Evolutionary conservation across 2,329 filamentous ascomycete species (phyloP).

Genomic region (Zalaria obscura): DNA sequence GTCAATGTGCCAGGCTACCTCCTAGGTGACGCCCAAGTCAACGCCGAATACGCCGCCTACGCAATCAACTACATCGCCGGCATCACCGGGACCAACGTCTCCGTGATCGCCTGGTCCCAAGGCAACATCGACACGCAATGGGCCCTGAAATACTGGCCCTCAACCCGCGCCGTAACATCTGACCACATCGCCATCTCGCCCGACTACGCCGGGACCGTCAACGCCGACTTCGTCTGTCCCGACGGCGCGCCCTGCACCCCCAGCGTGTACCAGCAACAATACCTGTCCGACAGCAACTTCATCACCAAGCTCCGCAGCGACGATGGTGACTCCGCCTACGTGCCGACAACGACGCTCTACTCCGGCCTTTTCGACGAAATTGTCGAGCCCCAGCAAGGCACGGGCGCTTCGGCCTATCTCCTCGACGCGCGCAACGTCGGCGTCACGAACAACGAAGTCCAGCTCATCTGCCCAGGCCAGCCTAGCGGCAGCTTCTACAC

Average conservation of each 20-base stretch:
- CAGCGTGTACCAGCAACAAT: constrained; percentile 33
- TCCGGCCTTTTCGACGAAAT: constrained; percentile 35
- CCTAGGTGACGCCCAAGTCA: constrained; percentile 35
- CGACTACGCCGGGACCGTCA: constrained; percentile 37
- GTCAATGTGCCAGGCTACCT: constrained; percentile 38
- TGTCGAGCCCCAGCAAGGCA: constrained; percentile 35
- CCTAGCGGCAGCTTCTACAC: constrained; percentile 32
- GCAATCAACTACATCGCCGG: constrained; percentile 41
- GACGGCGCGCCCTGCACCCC: constrained; percentile 20
- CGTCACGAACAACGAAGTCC: constrained; percentile 37
- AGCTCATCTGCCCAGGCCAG: constrained; percentile 25
- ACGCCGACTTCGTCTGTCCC: constrained; percentile 21
- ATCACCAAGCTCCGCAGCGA: constrained; percentile 27
- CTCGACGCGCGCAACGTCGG: constrained; percentile 29
- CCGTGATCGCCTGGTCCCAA: constrained; percentile 41
- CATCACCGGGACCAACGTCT: constrained; percentile 25
- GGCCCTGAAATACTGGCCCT: constrained; percentile 45
- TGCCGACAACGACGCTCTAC: constrained; percentile 41
- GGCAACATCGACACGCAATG: constrained; percentile 41
- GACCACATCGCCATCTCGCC: constrained; percentile 39
- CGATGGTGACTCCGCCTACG: constrained; percentile 37
- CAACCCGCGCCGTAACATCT: constrained; percentile 27
- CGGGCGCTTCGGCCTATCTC: constrained; percentile 31
- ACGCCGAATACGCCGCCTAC: constrained; percentile 42
- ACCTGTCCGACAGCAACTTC: constrained; percentile 24